These are phyloP conservation scores for Alternaria consortialis DNA, from an alignment of 2,329 filamentous ascomycete genomes.

Conservation along the genomic window DNA sequence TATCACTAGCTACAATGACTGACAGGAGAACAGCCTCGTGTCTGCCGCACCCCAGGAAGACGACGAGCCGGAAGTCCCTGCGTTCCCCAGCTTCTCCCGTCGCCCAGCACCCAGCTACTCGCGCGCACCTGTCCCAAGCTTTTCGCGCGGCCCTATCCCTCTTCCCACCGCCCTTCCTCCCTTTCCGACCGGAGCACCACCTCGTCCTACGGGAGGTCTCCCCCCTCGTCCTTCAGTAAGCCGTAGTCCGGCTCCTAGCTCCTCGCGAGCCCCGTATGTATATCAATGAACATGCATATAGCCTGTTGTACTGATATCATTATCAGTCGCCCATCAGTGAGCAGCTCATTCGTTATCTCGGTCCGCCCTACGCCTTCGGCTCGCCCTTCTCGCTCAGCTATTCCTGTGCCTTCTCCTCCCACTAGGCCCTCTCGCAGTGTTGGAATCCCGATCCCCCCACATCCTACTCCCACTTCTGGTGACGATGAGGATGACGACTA, in stretches of 20 bases:
- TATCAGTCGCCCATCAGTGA: slow-evolving; percentile 4
- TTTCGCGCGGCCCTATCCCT: not conserved
- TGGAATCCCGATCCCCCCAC: slow-evolving; percentile 2
- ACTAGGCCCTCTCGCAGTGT: slow-evolving; percentile 7
- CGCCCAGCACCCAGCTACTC: slow-evolving; percentile 12
- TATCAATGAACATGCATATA: not conserved
- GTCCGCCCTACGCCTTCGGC: slow-evolving; percentile 9
- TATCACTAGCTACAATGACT: slow-evolving; percentile 11
- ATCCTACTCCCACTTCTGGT: slow-evolving; percentile 14
- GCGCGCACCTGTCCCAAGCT: slow-evolving; percentile 3
- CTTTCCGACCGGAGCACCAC: not conserved
- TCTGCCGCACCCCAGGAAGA: slow-evolving; percentile 25
- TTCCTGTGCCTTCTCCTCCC: slow-evolving; percentile 5
- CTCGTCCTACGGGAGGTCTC: not conserved
- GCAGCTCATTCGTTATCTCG: slow-evolving; percentile 20
- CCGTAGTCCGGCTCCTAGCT: slow-evolving; percentile 13
- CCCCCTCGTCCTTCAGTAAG: not conserved
- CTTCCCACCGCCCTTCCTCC: not conserved
- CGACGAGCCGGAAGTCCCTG: slow-evolving; percentile 18
- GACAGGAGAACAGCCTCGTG: slow-evolving; percentile 21
- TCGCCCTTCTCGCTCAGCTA: not conserved
- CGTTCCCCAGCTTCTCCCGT: slow-evolving; percentile 15
- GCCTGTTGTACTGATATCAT: not conserved
- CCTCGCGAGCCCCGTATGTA: slow-evolving; percentile 11
- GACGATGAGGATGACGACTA: slow-evolving; percentile 13